A percentile compares a stretch with the other conserved stretches of the same genome.
These are phyloP conservation scores for Nannochloris sp. DNA, from an alignment of 139 green algal species.

Conservation along the genomic window DNA sequence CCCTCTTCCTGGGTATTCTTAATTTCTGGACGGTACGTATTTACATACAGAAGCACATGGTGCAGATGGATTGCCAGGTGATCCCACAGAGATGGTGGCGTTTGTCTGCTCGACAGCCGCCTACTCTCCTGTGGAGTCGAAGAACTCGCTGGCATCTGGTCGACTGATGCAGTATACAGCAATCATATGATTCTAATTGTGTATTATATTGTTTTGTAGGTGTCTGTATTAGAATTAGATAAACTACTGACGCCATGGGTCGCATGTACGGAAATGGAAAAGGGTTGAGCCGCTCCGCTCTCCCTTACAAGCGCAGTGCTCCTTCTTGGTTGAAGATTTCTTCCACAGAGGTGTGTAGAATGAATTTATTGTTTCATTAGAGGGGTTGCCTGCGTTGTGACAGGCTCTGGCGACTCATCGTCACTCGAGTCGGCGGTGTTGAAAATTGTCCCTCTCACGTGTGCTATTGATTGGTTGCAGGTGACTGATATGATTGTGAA, in stretches of 20 bases:
- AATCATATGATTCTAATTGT: too few species aligned
- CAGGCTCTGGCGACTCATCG: too few species aligned
- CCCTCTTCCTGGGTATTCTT: too few species aligned
- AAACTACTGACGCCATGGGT: conserved; percentile 68
- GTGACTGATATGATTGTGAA: conserved; percentile 88
- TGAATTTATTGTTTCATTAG: background rate
- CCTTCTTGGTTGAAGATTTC: conserved; percentile 83
- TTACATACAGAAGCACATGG: too few species aligned
- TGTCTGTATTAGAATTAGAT: conserved; percentile 10
- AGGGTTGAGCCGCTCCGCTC: conserved; percentile 52
- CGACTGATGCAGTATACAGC: too few species aligned
- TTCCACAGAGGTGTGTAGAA: conserved; percentile 44
- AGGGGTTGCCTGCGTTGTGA: background rate
- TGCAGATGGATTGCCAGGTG: too few species aligned
- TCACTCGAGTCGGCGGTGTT: background rate
- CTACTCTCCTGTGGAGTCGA: too few species aligned
- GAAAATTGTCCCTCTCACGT: background rate
- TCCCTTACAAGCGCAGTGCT: conserved; percentile 90
- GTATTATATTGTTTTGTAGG: background rate
- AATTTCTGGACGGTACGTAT: too few species aligned
- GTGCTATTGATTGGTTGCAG: conserved; percentile 23
- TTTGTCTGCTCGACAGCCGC: too few species aligned
- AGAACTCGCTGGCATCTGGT: too few species aligned
- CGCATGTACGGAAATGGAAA: conserved; percentile 80
- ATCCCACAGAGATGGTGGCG: too few species aligned